These are phyloP conservation scores for Microstegium vimineum DNA, from an alignment of 176 grass and related monocot species.

Conservation along the genomic window DNA sequence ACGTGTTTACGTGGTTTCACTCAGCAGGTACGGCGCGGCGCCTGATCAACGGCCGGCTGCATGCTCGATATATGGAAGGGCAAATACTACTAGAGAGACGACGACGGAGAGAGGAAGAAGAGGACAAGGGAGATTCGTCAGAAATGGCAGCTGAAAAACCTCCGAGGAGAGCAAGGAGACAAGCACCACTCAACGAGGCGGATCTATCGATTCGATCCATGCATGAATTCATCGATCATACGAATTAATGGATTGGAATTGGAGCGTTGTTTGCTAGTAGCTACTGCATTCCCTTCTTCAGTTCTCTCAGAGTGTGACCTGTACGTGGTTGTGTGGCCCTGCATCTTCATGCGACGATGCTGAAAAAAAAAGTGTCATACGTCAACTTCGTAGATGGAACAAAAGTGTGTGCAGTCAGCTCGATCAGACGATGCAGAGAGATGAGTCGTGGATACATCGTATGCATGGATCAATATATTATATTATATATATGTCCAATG, in stretches of 20 bases:
- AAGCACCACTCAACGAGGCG: constrained; percentile 11
- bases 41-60: not conserved
- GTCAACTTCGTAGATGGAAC: constrained; percentile 9
- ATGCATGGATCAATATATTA: too few relatives aligned
- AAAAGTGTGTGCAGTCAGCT: not conserved
- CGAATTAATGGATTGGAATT: constrained; percentile 5
- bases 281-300: not conserved
- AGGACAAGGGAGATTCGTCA: not conserved
- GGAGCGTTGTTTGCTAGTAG: constrained; percentile 20
- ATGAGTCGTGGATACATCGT: not conserved
- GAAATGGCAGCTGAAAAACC: constrained; percentile 18
- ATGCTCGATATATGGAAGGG: not conserved
- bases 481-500: too few relatives aligned
- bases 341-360: not conserved
- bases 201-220: not conserved
- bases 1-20: not conserved
- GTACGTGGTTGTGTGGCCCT: not conserved
- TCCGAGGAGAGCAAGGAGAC: constrained; percentile 24
- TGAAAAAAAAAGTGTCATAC: not conserved
- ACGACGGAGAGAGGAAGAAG: not conserved
- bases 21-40: not conserved
- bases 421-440: not conserved
- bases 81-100: not conserved
- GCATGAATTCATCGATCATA: too few relatives aligned
- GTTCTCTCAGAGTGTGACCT: not conserved